Evolutionary conservation across 345 rosid species (phyloP), one percentile per base, ranked within the genome.

Genomic region (Arabidopsis suecica): DNA sequence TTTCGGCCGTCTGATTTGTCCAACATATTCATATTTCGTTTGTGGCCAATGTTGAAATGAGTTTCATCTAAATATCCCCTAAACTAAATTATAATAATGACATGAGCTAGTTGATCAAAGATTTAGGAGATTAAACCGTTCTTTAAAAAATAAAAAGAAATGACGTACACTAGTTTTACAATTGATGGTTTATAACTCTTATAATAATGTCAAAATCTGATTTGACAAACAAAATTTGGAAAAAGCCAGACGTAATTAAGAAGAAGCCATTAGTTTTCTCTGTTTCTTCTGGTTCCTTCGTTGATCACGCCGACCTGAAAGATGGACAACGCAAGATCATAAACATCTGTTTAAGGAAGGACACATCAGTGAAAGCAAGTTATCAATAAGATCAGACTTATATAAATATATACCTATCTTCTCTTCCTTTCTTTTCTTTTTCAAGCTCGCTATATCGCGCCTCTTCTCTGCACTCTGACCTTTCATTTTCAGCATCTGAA

Each of bases 401-500:
- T 61, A n/a, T 34, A 18, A 14, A n/a, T 42, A n/a, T 14, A 4
- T 84, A 89, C 94, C 82, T 86, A 83, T 92, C 76, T 92, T 95
- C 85, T 90, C 97, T 2, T 86, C 89, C 82, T 86, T 94, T 74
- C 86, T 85, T 71, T 88, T 88, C 79, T 84, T 92, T 83, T 78
- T 88, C 62, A 83, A 59, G 40, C 30, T 75, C 57, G 82, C 89
- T 38, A 82, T 23, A 37, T 78, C 72, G 41, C 78, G 88, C 33
- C 92, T 82, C 72, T 86, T 95, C 7, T 78, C 91, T 33, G 84
- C 84, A 61, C 68, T 74, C 76, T 71, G 76, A 22, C 80, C 96
- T 74, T 87, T 92, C 68, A 78, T 48, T 41, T 76, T 87, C 86
- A 92, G 49, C 69, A 85, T 84, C 97, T 91, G 83, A 54, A 53